Base-by-base conservation (phyloP, 139 green algal genomes). In the Micractinium sp. region DNA sequence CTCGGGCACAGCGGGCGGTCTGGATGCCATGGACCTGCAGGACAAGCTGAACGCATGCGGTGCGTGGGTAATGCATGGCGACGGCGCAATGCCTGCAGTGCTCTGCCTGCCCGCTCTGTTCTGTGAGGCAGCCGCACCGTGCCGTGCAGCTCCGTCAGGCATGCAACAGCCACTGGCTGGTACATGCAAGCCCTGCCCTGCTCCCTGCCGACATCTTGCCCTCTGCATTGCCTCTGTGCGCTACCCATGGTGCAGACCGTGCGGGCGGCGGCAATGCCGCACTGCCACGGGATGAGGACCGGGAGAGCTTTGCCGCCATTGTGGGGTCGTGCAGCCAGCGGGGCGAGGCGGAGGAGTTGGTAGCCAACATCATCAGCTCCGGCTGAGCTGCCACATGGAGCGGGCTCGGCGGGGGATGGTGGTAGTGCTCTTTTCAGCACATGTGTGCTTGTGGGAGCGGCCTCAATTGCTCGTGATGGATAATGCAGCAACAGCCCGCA, bases 1-100 rank as follows among this genome's bases (percentile, higher is more conserved):
- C n/a, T 82, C 78, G 9, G 77, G 71, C 39, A 73, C 36, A 25
- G 81, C n/a, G 20, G 14, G 23, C 16, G 71, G 66, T 12, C 85
- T 91, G 74, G 41, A 83, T 3, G 53, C 88, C 29, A 60, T 39
- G 41, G 63, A 61, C 14, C 88, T 91, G 56, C 85, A 89, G 63
- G 82, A 91, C 31, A 83, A 76, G 63, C 85, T 92, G n/a, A 88
- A 85, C n/a, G 82, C 75, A 36, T 91, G 89, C 56, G 82, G 83
- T 87, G 67, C 23, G 83, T 36, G 22, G 13, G 31, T 22, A 12
- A 9, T 33, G n/a, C 39, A 0, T 33, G 22, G 33, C 33, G n/a
- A n/a, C n/a, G n/a, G n/a, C n/a, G 14, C 12, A 29, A 3, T 41
- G 13, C 13, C 33, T 76, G 25, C 69, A n/a, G 18, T 74, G 27